Base-by-base conservation (phyloP, 352 stramenopile species). In the Phytophthora boehmeriae region DNA sequence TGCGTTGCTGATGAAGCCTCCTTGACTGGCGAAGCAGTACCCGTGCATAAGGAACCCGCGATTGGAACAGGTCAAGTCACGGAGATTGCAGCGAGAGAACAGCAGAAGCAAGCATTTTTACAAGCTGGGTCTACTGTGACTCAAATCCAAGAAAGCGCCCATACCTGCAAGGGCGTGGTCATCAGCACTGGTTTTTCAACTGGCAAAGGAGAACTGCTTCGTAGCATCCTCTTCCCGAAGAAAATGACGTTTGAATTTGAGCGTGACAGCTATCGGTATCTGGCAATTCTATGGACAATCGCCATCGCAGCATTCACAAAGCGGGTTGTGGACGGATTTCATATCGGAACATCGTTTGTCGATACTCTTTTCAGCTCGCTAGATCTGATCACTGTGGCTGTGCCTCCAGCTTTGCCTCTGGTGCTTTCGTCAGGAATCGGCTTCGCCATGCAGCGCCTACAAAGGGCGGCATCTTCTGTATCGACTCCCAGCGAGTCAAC, bases 341-440 rank as follows among this genome's bases (percentile, higher is more conserved):
- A 30, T 1, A 53, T 44, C 4, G 30, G 52, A 22, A 68, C 34
- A 6, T 52, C 71, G 8, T 70, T 75, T 16, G 54, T 39, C 5
- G 46, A 63, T 14, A 71, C 52, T 2, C 2, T 76, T 2, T 30
- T 80, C 3, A 63, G 73, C 25, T 80, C 73, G 20, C 55, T 88
- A 1, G 78, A 88, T 19, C 55, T 85, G 1, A 64, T 88, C 20
- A 88, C 78, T 9, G 77, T 83, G 50, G 73, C 75, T 2, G 76
- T 88, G 11, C 70, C 75, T 5, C 78, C 78, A 8, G 75, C 75
- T 14, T 55, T 87, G 2, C 78, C 77, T 4, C 47, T 87, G 6
- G 69, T 89, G 45, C 56, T 89, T 8, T 83, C 75, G 13, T 68
- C 75, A 5, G 77, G 75, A 16, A 64, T 84, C 16, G 66, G 65